Base-by-base conservation (phyloP, 2,329 filamentous ascomycete species). In the Hortaea sp. region DNA sequence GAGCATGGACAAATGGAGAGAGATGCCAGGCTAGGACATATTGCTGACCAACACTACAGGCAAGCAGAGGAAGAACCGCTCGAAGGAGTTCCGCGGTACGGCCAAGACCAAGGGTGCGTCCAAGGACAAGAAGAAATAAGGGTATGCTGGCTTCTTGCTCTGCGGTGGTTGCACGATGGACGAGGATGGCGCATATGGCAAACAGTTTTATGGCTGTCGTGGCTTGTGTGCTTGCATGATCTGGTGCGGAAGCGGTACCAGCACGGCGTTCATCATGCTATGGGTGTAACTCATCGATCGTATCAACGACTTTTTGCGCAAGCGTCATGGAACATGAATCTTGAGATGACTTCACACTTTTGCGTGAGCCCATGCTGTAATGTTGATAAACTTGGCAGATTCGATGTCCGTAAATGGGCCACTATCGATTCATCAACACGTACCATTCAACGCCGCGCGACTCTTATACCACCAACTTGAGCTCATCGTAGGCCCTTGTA, bases 61-160 rank as follows among this genome's bases (percentile, higher is more conserved):
- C 84, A 98, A 98, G 82, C 92, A 97, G 79, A 86, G 92, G 79
- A 98, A 98, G 88, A 98, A 98, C 87, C 83, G 90, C 74, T 82
- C 86, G 76, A 97, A 98, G 88, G 92, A 90, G 70, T 85, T 95
- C 73, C 86, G 92, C 64, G 92, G 92, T 71, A 94, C 88, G 66
- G 90, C 88, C 68, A 98, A 98, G 88, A 82, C 83, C 79, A 95
- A 95, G 87, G 88, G 88, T 72, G 84, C 83, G n/a, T 35, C 32
- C 32, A 35, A 35, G 70, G 92, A 94, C 82, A 94, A 95, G 85
- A 87, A 73, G 74, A 49, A 58, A 46, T 64, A 64, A 61, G 64
- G 64, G 56, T 57, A 51, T 53, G 39, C 38, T 56, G 54, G 32
- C 32, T 35, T 35, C 32, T 35, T n/a, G 32, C 11, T 38, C 27